Base-by-base conservation (phyloP, 768 basidiomycete genomes). In the Cyclocybe cylindracea region DNA sequence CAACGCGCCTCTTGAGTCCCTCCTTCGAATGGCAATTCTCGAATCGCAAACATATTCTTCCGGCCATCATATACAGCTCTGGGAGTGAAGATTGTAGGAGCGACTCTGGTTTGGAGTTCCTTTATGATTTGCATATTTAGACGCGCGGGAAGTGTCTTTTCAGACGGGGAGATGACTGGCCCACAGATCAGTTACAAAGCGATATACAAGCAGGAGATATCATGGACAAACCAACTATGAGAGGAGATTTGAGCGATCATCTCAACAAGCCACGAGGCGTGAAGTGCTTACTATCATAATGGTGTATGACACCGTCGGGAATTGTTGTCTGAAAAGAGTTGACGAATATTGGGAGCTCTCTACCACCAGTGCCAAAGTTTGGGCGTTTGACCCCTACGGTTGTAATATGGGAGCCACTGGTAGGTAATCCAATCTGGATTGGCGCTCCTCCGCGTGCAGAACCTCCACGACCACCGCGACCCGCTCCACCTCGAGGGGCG, bases 51-150 rank as follows among this genome's bases (percentile, higher is more conserved):
- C 51, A 78, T 65, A 55, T 91, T 92, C 67, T 91, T 92, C 38
- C 87, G 77, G 0, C 90, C 90, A 51, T 92, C 91, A 53, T 91
- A 92, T 2, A 82, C 89, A 13, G 77, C 85, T 10, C 77, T 81
- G 8, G 87, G 89, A 2, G 81, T 88, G 62, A 93, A 93, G 16
- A 88, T 71, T n/a, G 78, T 68, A 0, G 82, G 83, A 1, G 83
- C 81, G 4, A 79, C 74, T 0, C 70, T 64, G 4, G 70, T 72
- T 63, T 93, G 91, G 10, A 93, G 65, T 11, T 71, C 72, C 10
- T 76, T 75, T 43, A 93, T 84, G 8, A 93, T 68, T 10, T 86
- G 83, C 74, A 92, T 76, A 53, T 90, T 91, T 5, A 89, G 66
- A 10, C 80, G 71, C 1, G 80, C 79, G 0, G 91, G 87, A 2